Evolutionary conservation across 108 stramenopile species (phyloP).

Genomic region (Stephanodiscus triporus): DNA sequence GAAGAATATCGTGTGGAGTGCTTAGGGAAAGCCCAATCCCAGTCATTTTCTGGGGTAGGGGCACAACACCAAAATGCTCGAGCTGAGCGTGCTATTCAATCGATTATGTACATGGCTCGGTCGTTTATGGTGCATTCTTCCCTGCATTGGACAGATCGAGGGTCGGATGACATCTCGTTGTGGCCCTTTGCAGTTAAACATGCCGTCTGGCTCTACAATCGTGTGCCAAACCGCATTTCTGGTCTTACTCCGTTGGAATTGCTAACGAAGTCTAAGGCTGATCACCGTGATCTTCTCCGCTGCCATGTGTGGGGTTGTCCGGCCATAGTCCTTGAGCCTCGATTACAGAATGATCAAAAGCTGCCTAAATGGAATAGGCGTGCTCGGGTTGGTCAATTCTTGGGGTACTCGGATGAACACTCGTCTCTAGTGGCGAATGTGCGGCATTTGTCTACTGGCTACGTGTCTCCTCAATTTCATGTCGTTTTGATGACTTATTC

Average conservation of each 20-base stretch:
- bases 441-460: neutral
- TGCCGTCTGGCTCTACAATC: constrained; percentile 31
- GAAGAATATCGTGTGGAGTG: constrained; percentile 5
- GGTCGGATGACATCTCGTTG: constrained; percentile 2
- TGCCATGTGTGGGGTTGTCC: constrained; percentile 43
- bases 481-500: constrained; percentile 34
- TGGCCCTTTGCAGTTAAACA: constrained; percentile 36
- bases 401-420: constrained; percentile 19
- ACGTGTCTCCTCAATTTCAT: constrained; percentile 20
- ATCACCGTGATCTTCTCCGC: constrained; percentile 25
- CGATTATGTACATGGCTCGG: constrained; percentile 35
- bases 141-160: constrained; percentile 41
- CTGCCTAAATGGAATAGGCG: constrained; percentile 28
- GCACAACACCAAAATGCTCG: constrained; percentile 54
- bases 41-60: constrained; percentile 41
- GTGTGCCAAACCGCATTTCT: constrained; percentile 14
- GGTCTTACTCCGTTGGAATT: constrained; percentile 32
- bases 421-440: constrained; percentile 22
- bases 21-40: neutral
- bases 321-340: constrained; percentile 22
- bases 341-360: constrained; percentile 25
- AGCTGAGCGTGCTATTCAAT: constrained; percentile 49
- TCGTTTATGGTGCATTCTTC: constrained; percentile 45
- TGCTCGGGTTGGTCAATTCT: constrained; percentile 23
- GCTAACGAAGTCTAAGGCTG: constrained; percentile 10